Evolutionary conservation across 108 stramenopile species (phyloP).

Genomic region (Chaetoceros muelleri): DNA sequence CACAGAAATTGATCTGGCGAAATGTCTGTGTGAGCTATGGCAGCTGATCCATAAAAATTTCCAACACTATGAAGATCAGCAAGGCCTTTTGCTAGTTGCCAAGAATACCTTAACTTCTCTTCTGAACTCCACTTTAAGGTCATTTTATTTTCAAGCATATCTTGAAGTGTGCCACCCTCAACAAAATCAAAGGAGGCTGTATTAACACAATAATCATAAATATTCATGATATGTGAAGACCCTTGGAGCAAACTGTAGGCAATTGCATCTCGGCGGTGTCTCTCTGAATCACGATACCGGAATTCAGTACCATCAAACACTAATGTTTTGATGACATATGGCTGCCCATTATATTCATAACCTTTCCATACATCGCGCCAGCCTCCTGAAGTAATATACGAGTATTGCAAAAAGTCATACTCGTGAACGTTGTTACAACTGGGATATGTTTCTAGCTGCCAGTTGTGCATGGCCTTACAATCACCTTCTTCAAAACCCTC

Average conservation of each 20-base stretch:
- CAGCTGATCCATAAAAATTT: constrained; percentile 25
- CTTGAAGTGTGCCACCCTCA: constrained; percentile 39
- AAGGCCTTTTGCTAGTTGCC: constrained; percentile 28
- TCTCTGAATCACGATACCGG: constrained; percentile 40
- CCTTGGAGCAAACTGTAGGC: constrained; percentile 31
- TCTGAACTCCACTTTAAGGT: neutral
- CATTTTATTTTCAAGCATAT: constrained; percentile 16
- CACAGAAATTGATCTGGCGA: constrained; percentile 32
- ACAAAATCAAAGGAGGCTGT: constrained; percentile 59
- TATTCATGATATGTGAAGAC: constrained; percentile 47
- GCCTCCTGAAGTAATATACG: constrained; percentile 3
- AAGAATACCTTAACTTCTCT: neutral
- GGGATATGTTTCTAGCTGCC: constrained; percentile 47
- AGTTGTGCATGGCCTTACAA: constrained; percentile 48
- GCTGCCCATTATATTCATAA: neutral
- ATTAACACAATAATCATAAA: constrained; percentile 56
- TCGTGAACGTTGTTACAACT: constrained; percentile 68
- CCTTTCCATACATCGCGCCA: neutral
- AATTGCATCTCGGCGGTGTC: constrained; percentile 66
- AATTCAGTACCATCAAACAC: neutral
- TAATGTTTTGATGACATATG: neutral
- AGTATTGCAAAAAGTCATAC: constrained; percentile 27
- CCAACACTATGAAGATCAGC: constrained; percentile 30
- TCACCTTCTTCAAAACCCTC: constrained; percentile 22
- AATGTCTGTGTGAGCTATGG: constrained; percentile 64